Conservation (phyloP, 257 asterid genomes). For the Capsicum pubescens region DNA sequence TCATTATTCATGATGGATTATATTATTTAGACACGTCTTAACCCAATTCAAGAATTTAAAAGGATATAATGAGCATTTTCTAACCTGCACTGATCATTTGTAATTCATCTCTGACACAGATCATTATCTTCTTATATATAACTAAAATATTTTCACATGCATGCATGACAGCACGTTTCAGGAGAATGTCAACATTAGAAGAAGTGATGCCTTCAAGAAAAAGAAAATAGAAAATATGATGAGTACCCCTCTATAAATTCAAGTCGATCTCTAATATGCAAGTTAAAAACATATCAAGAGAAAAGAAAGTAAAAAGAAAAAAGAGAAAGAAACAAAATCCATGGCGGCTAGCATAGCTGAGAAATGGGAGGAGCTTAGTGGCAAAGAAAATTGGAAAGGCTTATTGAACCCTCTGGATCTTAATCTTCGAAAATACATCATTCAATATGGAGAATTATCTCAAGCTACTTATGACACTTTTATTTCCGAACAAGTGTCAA, state of each 20-base stretch:
- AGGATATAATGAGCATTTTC: neutral
- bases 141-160: too few relatives aligned
- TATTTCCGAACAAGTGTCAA: constrained; percentile 63
- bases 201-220: neutral
- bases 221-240: neutral
- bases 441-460: constrained; percentile 72
- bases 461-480: constrained; percentile 79
- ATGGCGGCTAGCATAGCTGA: constrained; percentile 37
- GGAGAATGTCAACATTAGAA: constrained; percentile 6
- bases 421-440: constrained; percentile 70
- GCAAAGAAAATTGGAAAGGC: constrained; percentile 63
- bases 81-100: neutral
- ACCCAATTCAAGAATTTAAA: too few relatives aligned
- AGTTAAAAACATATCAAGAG: neutral
- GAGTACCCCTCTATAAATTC: neutral
- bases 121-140: neutral
- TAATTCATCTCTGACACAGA: neutral
- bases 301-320: neutral
- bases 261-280: neutral
- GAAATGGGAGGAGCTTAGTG: constrained; percentile 74
- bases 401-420: constrained; percentile 69
- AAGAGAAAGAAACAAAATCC: neutral
- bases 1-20: too few relatives aligned
- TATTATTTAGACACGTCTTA: too few relatives aligned
- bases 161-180: neutral